Evolutionary conservation across 2,329 filamentous ascomycete genomes (phyloP).

Genomic region (Fusarium coffeatum): DNA sequence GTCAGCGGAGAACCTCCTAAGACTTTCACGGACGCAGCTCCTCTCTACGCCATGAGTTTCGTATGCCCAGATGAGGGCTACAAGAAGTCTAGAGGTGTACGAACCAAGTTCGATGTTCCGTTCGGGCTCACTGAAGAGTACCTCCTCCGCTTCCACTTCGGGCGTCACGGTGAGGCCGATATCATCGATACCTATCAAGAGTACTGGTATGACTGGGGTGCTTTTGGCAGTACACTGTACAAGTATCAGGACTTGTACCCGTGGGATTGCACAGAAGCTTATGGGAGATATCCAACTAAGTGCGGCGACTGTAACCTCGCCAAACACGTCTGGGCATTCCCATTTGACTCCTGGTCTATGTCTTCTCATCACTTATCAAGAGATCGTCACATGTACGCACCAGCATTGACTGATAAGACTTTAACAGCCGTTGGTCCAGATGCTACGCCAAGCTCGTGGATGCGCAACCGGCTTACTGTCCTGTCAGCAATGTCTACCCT

Average conservation of each 20-base stretch:
- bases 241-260: slow-evolving; percentile 57
- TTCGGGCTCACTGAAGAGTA: slow-evolving; percentile 58
- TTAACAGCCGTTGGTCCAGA: slow-evolving; percentile 26
- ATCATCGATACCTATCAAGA: slow-evolving; percentile 57
- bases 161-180: slow-evolving; percentile 55
- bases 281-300: slow-evolving; percentile 50
- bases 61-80: slow-evolving; percentile 49
- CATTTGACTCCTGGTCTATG: slow-evolving; percentile 59
- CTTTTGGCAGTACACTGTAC: slow-evolving; percentile 54
- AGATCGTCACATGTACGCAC: slow-evolving; percentile 52
- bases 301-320: slow-evolving; percentile 57
- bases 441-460: slow-evolving; percentile 48
- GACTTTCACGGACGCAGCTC: background rate
- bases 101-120: slow-evolving; percentile 53
- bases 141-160: slow-evolving; percentile 54
- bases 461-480: slow-evolving; percentile 51
- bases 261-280: slow-evolving; percentile 62
- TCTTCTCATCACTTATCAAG: slow-evolving; percentile 53
- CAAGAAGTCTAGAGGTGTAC: slow-evolving; percentile 37
- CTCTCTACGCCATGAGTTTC: slow-evolving; percentile 56
- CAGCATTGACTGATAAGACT: slow-evolving; percentile 15
- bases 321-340: slow-evolving; percentile 59
- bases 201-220: slow-evolving; percentile 61
- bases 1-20: slow-evolving; percentile 12
- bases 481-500: slow-evolving; percentile 50